Conservation (phyloP, 2,329 filamentous ascomycete genomes). For the Aspergillus sp. region DNA sequence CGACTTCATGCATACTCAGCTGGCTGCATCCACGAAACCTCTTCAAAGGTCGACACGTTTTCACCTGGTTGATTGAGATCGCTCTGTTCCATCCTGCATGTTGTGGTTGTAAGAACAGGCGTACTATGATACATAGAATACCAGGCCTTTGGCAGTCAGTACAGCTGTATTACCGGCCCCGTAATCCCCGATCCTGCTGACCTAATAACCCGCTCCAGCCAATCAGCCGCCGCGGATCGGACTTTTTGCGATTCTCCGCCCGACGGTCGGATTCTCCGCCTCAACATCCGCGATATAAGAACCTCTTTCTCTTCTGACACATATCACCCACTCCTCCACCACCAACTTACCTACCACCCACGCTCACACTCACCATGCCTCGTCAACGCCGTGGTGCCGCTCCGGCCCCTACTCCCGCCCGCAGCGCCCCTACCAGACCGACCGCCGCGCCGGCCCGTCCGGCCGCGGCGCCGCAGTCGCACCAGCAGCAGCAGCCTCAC, state of each 20-base stretch:
- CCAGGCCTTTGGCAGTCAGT: no score
- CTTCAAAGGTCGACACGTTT: no score
- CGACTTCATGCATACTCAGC: no score
- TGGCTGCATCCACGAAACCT: no score
- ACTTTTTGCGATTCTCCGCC: constrained; percentile 26
- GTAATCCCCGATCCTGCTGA: constrained; percentile 11
- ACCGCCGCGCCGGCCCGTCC: constrained; percentile 59
- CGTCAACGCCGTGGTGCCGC: constrained; percentile 69
- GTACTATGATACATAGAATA: no score
- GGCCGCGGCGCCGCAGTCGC: constrained; percentile 47
- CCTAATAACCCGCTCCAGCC: constrained; percentile 6
- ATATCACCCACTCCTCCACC: constrained; percentile 22
- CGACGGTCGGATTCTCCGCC: constrained; percentile 18
- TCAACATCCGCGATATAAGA: constrained; percentile 2
- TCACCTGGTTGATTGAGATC: no score
- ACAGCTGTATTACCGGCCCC: no score
- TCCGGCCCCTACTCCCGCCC: constrained; percentile 41
- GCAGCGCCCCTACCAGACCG: constrained; percentile 65
- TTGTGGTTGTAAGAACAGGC: no score
- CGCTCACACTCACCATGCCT: constrained; percentile 62
- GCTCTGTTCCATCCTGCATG: no score
- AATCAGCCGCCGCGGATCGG: constrained; percentile 15
- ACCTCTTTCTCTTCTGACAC: constrained; percentile 19
- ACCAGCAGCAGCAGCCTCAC: constrained; percentile 66
- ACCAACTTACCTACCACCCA: constrained; percentile 14